Evolutionary conservation across 2,329 filamentous ascomycete species (phyloP), one percentile per base, ranked within the genome.

Genomic region (Dryadomyces sulphureus): DNA sequence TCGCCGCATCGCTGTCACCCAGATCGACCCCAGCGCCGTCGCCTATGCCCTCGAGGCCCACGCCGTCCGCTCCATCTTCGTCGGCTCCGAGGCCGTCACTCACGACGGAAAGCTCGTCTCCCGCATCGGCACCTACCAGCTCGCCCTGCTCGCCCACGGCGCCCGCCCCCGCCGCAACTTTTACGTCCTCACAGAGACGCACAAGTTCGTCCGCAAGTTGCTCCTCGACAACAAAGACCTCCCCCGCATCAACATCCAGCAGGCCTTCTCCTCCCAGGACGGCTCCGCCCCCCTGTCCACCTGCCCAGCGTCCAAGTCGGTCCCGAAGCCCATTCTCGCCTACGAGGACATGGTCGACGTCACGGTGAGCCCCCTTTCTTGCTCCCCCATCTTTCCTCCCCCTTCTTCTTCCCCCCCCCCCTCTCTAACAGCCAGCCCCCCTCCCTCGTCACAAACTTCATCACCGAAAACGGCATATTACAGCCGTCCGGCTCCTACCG

Each of bases 41-140:
- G 87, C 85, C 30, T 89, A 93, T 60, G 79, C 83, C 38, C 75
- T 96, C 62, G 56, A 54, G 47, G 63, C 66, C 52, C 72, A 75
- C 16, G 79, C 77, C 59, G 81, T 92, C 14, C 77, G 87, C 57
- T 65, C 77, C 56, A 70, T 81, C 7, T 68, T 84, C 43, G 73
- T 81, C 9, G 79, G 79, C 41, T 75, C 77, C 65, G 90, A 96
- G 62, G 89, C 88, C 36, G 87, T 96, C 16, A 86, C 93, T 19
- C 86, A 94, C 58, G 94, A 94, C 59, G 92, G 92, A 43, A 90
- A 90, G 34, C 83, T 96, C 54, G 85, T 98, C 54, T 90, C 84
- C 21, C 72, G 89, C 42, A 75, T 96, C 65, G 90, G 90, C 45
- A 79, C 75, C 2, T 90, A 85, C 55, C 88, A 94, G 66, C 81